These are phyloP conservation scores for Porcisia deanei DNA, from an alignment of 208 protist genomes.

Conservation along the genomic window DNA sequence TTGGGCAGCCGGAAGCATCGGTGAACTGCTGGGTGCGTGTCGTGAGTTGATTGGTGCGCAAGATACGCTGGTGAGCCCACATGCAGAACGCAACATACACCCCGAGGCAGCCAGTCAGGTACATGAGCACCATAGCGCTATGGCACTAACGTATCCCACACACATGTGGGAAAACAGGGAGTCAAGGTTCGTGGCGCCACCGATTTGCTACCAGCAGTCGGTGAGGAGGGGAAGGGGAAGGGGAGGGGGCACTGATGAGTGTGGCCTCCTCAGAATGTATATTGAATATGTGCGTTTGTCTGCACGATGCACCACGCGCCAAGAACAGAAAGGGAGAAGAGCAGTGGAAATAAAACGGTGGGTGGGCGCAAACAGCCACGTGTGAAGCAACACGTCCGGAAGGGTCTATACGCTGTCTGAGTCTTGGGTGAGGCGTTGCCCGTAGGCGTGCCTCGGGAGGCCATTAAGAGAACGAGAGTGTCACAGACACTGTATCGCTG, in stretches of 20 bases:
- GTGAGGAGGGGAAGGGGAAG: not conserved
- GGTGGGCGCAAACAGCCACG: not conserved
- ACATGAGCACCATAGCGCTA: slow-evolving; percentile 7
- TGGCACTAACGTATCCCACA: not conserved
- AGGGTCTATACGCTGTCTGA: not conserved
- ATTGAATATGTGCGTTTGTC: not conserved
- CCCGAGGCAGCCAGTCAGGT: not conserved
- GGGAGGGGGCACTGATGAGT: not conserved
- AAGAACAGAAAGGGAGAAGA: not conserved
- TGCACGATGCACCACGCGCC: not conserved
- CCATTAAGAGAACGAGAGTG: not conserved
- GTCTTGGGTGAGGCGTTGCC: not conserved
- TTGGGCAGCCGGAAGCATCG: not conserved
- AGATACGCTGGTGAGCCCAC: slow-evolving; percentile 15
- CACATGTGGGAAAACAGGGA: not conserved
- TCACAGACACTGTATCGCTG: not conserved
- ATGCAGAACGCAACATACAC: slow-evolving; percentile 15
- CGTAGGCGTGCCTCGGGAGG: not conserved
- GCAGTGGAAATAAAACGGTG: not conserved
- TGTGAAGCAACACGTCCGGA: not conserved
- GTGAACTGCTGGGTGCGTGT: not conserved
- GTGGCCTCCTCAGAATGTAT: not conserved
- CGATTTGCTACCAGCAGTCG: not conserved
- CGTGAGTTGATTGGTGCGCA: slow-evolving; percentile 17
- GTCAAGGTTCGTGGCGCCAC: not conserved